phyloP scores from a whole-genome alignment of 768 basidiomycete genomes.

The Boletus rex-veris region DNA sequence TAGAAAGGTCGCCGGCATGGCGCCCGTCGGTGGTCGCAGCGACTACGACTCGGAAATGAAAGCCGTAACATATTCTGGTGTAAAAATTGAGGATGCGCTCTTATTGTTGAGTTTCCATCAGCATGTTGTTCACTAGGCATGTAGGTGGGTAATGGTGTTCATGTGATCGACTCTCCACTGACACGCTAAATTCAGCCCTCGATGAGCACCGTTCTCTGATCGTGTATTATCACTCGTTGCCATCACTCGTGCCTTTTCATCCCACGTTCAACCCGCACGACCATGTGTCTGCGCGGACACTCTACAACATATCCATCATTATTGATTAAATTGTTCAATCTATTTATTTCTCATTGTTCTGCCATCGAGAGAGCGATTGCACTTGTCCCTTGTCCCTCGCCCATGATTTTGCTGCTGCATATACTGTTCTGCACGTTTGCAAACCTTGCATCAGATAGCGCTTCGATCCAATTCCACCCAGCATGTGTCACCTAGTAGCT shows the following conservation, averaged over 20 bases:
- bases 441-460: slow-evolving; percentile 13
- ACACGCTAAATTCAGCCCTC: slow-evolving; percentile 13
- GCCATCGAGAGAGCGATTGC: slow-evolving; percentile 4
- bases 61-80: slow-evolving; percentile 42
- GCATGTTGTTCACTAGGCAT: slow-evolving; percentile 51
- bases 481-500: slow-evolving; percentile 16
- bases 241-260: slow-evolving; percentile 9
- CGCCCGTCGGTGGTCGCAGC: slow-evolving; percentile 14
- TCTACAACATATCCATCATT: slow-evolving; percentile 34
- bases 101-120: slow-evolving; percentile 73
- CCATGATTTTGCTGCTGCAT: slow-evolving; percentile 14
- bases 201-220: slow-evolving; percentile 14
- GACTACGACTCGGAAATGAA: slow-evolving; percentile 28
- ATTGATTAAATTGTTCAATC: slow-evolving; percentile 33
- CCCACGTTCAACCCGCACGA: slow-evolving; percentile 7
- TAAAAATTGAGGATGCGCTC: slow-evolving; percentile 71
- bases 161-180: slow-evolving; percentile 1
- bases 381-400: slow-evolving; percentile 6
- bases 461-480: slow-evolving; percentile 11
- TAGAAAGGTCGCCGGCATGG: slow-evolving; percentile 41
- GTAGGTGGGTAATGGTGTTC: slow-evolving; percentile 19
- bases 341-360: slow-evolving; percentile 22
- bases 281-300: slow-evolving; percentile 7
- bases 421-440: slow-evolving; percentile 14
- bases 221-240: slow-evolving; percentile 20